These are phyloP conservation scores for Sclerotinia nivalis DNA, from an alignment of 2,329 filamentous ascomycete genomes.

Conservation along the genomic window DNA sequence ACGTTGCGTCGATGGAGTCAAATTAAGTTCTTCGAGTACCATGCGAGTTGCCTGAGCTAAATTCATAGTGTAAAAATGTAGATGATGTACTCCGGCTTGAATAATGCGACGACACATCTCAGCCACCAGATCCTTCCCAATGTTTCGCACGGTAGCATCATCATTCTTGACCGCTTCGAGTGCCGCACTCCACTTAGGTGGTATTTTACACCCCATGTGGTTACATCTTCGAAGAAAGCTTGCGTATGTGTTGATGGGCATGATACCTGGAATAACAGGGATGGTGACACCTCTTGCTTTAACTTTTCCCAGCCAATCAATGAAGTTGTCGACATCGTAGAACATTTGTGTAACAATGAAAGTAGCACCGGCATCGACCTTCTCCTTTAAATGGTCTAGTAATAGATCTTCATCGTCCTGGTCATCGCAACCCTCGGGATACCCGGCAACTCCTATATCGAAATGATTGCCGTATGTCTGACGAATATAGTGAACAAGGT, in stretches of 20 bases:
- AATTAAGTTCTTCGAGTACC: conserved; percentile 85
- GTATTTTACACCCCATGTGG: conserved; percentile 86
- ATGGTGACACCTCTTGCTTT: conserved; percentile 80
- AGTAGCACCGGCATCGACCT: conserved; percentile 88
- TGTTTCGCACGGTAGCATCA: conserved; percentile 85
- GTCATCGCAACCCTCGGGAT: conserved; percentile 94
- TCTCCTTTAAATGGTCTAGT: conserved; percentile 92
- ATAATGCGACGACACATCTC: conserved; percentile 88
- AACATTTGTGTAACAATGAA: conserved; percentile 99
- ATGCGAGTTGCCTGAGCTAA: conserved; percentile 90
- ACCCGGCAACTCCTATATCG: conserved; percentile 95
- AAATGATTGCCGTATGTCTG: conserved; percentile 84
- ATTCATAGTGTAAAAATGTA: conserved; percentile 99
- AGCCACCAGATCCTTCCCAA: conserved; percentile 83
- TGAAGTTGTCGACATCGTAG: conserved; percentile 94
- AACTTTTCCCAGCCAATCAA: conserved; percentile 85
- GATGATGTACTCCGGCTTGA: conserved; percentile 76
- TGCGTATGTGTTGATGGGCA: conserved; percentile 93
- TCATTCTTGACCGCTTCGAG: conserved; percentile 96
- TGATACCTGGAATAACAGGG: conserved; percentile 83
- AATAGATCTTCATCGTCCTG: conserved; percentile 82
- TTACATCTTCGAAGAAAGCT: conserved; percentile 87
- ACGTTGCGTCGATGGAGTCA: conserved; percentile 74
- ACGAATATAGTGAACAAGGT: conserved; percentile 77
- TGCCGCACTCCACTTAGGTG: conserved; percentile 74